phyloP scores from a whole-genome alignment of 805 yeast species.

The Suhomyces vadensis region DNA sequence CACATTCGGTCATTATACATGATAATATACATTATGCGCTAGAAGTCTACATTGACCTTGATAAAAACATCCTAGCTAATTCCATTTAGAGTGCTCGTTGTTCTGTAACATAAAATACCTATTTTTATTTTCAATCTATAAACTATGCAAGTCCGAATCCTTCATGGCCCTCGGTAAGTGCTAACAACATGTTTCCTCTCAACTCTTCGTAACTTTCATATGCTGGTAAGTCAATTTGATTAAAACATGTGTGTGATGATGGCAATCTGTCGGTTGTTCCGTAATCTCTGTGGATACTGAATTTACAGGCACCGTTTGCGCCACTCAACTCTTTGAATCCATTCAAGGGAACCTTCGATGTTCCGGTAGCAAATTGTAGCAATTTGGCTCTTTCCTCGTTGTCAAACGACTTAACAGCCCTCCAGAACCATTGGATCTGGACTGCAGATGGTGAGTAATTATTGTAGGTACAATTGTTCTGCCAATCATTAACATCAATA shows the following conservation, averaged over 20 bases:
- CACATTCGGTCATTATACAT: too few species aligned
- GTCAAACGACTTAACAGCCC: conserved; percentile 93
- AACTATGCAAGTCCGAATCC: conserved; percentile 83
- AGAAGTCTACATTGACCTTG: too few species aligned
- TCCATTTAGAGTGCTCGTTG: too few species aligned
- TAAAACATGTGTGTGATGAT: conserved; percentile 95
- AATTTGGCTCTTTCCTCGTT: conserved; percentile 91
- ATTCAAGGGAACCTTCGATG: conserved; percentile 91
- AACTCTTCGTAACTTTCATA: conserved; percentile 86
- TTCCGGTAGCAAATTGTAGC: conserved; percentile 95
- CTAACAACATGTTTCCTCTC: conserved; percentile 75
- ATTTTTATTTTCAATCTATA: too few species aligned
- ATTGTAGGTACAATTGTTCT: conserved; percentile 73
- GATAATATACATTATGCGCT: too few species aligned
- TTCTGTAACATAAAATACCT: too few species aligned
- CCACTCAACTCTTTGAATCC: conserved; percentile 92
- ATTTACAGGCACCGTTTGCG: conserved; percentile 80
- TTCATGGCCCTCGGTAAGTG: conserved; percentile 92
- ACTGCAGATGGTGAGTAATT: conserved; percentile 82
- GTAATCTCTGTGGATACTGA: conserved; percentile 86
- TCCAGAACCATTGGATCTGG: conserved; percentile 96
- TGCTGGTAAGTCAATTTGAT: conserved; percentile 91
- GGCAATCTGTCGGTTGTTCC: conserved; percentile 87
- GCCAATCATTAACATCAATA: conserved; percentile 96
- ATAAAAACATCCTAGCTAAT: too few species aligned